These are phyloP conservation scores for Pleurozium schreberi DNA, from an alignment of 225 moss, liverwort and hornwort genomes.

Conservation along the genomic window DNA sequence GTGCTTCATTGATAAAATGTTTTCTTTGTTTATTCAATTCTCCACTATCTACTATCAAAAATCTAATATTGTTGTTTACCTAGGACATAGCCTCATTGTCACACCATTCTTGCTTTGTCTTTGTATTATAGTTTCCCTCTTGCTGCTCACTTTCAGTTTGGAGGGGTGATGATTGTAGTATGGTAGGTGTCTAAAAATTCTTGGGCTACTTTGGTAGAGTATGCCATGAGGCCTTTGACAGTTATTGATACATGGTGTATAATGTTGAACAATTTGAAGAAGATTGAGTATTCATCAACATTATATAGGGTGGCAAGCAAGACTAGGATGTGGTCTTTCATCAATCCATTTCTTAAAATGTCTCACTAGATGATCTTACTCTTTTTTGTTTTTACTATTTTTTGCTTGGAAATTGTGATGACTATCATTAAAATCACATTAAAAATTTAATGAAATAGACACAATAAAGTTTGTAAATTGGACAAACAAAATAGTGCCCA, in stretches of 20 bases:
- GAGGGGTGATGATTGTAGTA: background rate
- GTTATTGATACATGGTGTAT: no score
- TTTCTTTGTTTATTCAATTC: background rate
- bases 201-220: background rate
- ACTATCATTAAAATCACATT: accelerated
- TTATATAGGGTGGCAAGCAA: background rate
- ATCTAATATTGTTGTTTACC: background rate
- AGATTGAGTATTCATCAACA: background rate
- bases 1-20: background rate
- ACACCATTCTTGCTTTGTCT: background rate
- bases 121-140: accelerated
- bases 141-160: background rate
- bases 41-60: background rate
- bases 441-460: background rate
- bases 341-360: background rate
- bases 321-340: background rate
- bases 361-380: background rate
- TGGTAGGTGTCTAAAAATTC: background rate
- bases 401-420: background rate
- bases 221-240: no score
- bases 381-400: background rate
- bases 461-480: background rate
- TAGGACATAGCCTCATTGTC: accelerated
- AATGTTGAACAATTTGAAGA: no score
- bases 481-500: background rate